Evolutionary conservation across 352 stramenopile species (phyloP).

Genomic region (Pythium phragmitis): DNA sequence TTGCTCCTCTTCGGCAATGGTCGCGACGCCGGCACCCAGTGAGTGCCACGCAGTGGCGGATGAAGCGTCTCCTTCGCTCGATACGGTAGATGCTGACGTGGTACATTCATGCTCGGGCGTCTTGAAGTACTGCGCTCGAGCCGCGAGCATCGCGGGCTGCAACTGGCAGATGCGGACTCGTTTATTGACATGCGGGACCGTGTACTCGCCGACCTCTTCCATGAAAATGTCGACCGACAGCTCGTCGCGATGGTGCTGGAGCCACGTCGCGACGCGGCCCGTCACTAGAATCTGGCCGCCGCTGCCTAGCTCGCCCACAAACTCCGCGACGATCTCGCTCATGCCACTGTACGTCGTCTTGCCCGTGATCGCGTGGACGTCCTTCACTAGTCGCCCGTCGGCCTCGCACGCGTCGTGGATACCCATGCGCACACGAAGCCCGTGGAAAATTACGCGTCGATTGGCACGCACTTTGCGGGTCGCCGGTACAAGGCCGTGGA

Average conservation of each 20-base stretch:
- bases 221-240: constrained; percentile 21
- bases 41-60: not conserved
- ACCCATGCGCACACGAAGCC: constrained; percentile 36
- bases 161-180: constrained; percentile 48
- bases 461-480: constrained; percentile 33
- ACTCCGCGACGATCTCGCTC: constrained; percentile 26
- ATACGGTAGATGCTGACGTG: not conserved
- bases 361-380: constrained; percentile 30
- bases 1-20: not conserved
- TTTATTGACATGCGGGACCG: constrained; percentile 40
- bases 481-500: constrained; percentile 43
- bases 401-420: constrained; percentile 23
- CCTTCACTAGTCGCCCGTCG: constrained; percentile 13
- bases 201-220: constrained; percentile 34
- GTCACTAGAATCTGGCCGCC: constrained; percentile 28
- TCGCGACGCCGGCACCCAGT: not conserved
- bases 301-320: constrained; percentile 29
- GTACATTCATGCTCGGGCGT: not conserved
- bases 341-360: constrained; percentile 28
- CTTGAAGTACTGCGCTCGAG: constrained; percentile 8
- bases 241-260: constrained; percentile 10
- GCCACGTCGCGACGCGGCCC: constrained; percentile 4
- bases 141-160: constrained; percentile 23
- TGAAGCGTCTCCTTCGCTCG: not conserved
- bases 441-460: constrained; percentile 24